Conservation (phyloP, 192 early-diverging fungal species). For the Endogone sp. region DNA sequence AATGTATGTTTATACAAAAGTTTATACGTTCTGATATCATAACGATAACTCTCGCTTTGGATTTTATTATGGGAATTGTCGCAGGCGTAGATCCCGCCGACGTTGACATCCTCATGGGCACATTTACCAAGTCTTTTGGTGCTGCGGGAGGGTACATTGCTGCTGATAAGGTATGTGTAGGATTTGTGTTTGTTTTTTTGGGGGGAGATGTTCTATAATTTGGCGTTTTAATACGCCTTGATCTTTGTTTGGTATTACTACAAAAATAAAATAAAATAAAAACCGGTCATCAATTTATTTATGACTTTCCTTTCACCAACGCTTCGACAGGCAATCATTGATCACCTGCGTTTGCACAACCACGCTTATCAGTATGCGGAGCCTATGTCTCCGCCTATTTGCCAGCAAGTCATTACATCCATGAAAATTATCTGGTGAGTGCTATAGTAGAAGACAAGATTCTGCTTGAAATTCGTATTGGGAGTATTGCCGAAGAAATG, state of each 20-base stretch:
- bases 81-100: constrained; percentile 69
- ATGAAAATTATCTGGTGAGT: constrained; percentile 61
- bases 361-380: constrained; percentile 81
- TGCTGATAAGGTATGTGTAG: constrained; percentile 40
- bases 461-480: constrained; percentile 75
- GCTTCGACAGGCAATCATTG: constrained; percentile 51
- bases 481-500: no score
- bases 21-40: background rate
- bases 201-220: no score
- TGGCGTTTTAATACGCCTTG: no score
- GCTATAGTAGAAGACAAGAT: constrained; percentile 27
- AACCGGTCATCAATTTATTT: no score
- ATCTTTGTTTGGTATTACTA: no score
- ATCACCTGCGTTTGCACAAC: constrained; percentile 65
- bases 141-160: constrained; percentile 92
- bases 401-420: constrained; percentile 76
- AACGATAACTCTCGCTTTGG: no score
- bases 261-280: no score
- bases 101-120: constrained; percentile 90
- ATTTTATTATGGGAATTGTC: background rate
- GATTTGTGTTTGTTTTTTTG: background rate
- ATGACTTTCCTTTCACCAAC: background rate
- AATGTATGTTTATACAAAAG: background rate
- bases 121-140: constrained; percentile 91
- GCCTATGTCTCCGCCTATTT: constrained; percentile 67